These are phyloP conservation scores for Eleusine coracana DNA, from an alignment of 176 grass and related monocot species.

Conservation along the genomic window DNA sequence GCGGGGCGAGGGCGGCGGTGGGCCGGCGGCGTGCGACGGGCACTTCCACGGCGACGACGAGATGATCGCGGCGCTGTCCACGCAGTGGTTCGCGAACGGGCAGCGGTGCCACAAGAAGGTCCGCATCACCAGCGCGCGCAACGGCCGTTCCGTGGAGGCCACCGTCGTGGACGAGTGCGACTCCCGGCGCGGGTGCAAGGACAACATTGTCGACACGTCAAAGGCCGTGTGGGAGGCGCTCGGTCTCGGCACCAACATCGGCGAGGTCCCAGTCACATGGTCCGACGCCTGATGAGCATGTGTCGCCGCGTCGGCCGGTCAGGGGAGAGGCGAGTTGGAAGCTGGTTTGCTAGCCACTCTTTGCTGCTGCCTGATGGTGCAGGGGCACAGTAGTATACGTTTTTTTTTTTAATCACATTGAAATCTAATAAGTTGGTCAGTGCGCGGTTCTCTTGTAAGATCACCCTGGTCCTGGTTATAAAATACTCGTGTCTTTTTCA, in stretches of 20 bases:
- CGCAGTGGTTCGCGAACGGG: constrained; percentile 4
- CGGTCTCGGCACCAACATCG: constrained; percentile 36
- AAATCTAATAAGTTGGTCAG: no score
- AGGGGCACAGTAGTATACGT: no score
- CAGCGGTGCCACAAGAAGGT: constrained; percentile 41
- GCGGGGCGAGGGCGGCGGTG: constrained; percentile 33
- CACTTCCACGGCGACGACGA: constrained; percentile 44
- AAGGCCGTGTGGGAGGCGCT: constrained; percentile 47
- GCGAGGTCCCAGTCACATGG: constrained; percentile 35
- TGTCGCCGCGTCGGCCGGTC: no score
- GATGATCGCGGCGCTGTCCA: constrained; percentile 44
- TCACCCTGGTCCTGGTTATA: no score
- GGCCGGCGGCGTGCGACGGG: constrained; percentile 33
- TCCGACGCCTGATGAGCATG: constrained; percentile 32
- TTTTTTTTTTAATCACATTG: no score
- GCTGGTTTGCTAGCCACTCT: no score
- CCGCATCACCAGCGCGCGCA: constrained; percentile 9
- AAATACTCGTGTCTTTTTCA: no score
- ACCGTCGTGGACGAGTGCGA: constrained; percentile 44
- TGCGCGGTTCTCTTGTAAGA: no score
- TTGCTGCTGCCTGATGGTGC: no score
- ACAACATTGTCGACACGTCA: constrained; percentile 51
- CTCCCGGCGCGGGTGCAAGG: not conserved
- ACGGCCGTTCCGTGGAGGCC: constrained; percentile 26
- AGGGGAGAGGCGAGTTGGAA: no score